Conservation (phyloP, 1,284 basidiomycete genomes). For the Binderoboletus segoi region DNA sequence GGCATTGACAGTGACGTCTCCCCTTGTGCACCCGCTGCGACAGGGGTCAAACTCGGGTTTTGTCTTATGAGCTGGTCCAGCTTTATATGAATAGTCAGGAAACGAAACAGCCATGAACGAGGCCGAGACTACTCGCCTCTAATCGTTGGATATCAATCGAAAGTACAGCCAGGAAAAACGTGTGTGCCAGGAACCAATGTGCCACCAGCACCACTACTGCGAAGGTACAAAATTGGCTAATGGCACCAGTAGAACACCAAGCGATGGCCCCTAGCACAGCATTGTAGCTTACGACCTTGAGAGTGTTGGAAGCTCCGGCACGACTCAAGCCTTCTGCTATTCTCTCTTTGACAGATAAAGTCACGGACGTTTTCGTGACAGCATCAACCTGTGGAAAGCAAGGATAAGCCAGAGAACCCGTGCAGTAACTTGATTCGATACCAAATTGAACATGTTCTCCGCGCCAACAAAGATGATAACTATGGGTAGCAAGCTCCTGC, state of each 20-base stretch:
- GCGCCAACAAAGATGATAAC: slow-evolving; percentile 95
- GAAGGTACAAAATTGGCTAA: slow-evolving; percentile 92
- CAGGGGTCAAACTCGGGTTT: slow-evolving; percentile 52
- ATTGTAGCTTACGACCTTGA: slow-evolving; percentile 91
- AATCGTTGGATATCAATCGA: slow-evolving; percentile 90
- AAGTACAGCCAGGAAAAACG: slow-evolving; percentile 88
- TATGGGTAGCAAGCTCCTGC: slow-evolving; percentile 85
- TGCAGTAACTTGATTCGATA: slow-evolving; percentile 41
- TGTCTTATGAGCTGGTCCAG: slow-evolving; percentile 78
- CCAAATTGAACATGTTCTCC: slow-evolving; percentile 96
- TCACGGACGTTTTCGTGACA: slow-evolving; percentile 87
- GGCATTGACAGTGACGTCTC: slow-evolving; percentile 38
- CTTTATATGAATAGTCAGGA: slow-evolving; percentile 40
- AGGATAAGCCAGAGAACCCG: slow-evolving; percentile 1
- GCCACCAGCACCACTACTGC: slow-evolving; percentile 93
- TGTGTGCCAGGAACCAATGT: slow-evolving; percentile 94
- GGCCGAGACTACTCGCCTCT: slow-evolving; percentile 53
- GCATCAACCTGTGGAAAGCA: slow-evolving; percentile 69
- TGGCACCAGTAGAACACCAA: slow-evolving; percentile 76
- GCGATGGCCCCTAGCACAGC: slow-evolving; percentile 80
- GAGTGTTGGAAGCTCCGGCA: slow-evolving; percentile 88
- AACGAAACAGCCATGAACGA: background rate
- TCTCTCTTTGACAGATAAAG: slow-evolving; percentile 88
- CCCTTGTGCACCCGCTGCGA: slow-evolving; percentile 32
- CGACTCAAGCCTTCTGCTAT: slow-evolving; percentile 87